A percentile compares a stretch with the other conserved stretches of the same genome.
Evolutionary conservation across 164 flowering plant genomes (phyloP).

Genomic region (Cinnamomum chago): DNA sequence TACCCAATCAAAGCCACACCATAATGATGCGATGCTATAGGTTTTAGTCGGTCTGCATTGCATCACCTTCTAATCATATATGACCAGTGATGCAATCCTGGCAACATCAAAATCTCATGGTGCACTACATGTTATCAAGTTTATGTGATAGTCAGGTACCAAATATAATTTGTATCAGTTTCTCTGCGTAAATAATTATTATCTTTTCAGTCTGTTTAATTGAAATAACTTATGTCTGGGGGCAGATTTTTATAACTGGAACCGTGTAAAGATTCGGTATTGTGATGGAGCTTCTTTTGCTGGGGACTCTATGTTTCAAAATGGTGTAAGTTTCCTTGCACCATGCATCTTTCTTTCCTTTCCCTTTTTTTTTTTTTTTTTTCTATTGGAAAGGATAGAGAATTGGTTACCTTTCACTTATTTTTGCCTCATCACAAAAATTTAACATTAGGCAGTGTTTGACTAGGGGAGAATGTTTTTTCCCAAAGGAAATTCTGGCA

Average conservation of each 20-base stretch:
- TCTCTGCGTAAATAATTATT: neutral
- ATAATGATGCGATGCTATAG: too few species aligned
- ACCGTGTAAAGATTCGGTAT: conserved; percentile 87
- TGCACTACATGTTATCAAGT: neutral
- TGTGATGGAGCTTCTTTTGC: conserved; percentile 98
- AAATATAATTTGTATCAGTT: too few species aligned
- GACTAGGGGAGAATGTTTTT: too few species aligned
- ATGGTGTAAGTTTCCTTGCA: conserved; percentile 45
- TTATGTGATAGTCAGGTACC: too few species aligned
- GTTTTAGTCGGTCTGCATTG: neutral
- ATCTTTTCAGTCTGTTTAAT: neutral
- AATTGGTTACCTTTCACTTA: too few species aligned
- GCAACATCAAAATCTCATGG: neutral
- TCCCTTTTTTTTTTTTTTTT: too few species aligned
- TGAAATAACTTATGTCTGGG: neutral
- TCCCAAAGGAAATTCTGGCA: too few species aligned
- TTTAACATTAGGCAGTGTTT: too few species aligned
- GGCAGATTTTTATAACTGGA: conserved; percentile 97
- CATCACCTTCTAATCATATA: neutral
- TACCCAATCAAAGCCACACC: too few species aligned
- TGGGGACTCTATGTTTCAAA: conserved; percentile 58
- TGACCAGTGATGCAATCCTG: neutral
- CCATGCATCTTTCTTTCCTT: neutral
- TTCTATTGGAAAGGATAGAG: too few species aligned
- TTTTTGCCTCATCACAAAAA: too few species aligned